A percentile compares a stretch with the other conserved stretches of the same genome.
phyloP scores from a whole-genome alignment of 305 asterid species.

The Plantago lanceolata region DNA sequence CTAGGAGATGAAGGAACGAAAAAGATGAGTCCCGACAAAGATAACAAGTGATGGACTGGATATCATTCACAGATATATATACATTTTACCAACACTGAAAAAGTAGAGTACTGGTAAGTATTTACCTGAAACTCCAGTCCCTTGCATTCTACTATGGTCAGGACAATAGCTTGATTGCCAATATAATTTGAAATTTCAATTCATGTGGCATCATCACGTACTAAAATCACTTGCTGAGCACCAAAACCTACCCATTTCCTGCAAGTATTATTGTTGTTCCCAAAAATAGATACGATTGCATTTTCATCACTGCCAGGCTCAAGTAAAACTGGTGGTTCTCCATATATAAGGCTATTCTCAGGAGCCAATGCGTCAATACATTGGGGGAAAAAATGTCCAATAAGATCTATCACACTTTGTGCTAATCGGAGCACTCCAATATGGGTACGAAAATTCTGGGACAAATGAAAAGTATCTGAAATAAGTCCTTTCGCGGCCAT shows the following conservation, averaged over 20 bases:
- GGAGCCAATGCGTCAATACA: slow-evolving; percentile 54
- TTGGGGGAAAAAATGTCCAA: slow-evolving; percentile 51
- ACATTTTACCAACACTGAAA: background rate
- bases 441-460: slow-evolving; percentile 66
- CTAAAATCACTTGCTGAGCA: slow-evolving; percentile 67
- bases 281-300: slow-evolving; percentile 51
- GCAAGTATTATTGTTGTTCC: slow-evolving; percentile 35
- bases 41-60: background rate
- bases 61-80: background rate
- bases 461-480: slow-evolving; percentile 43
- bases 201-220: slow-evolving; percentile 44
- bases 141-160: slow-evolving; percentile 69
- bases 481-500: slow-evolving; percentile 45
- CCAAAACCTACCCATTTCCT: slow-evolving; percentile 57
- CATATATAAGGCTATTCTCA: slow-evolving; percentile 56
- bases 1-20: slow-evolving; percentile 28
- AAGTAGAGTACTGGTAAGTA: background rate
- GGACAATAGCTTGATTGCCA: slow-evolving; percentile 54
- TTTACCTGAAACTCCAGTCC: slow-evolving; percentile 75
- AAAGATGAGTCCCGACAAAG: background rate
- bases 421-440: slow-evolving; percentile 64
- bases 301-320: slow-evolving; percentile 56
- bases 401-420: slow-evolving; percentile 60
- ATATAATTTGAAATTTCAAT: slow-evolving; percentile 40
- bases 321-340: slow-evolving; percentile 63